These are phyloP conservation scores for Pulveroboletus sp. DNA, from an alignment of 768 basidiomycete species.

Conservation along the genomic window DNA sequence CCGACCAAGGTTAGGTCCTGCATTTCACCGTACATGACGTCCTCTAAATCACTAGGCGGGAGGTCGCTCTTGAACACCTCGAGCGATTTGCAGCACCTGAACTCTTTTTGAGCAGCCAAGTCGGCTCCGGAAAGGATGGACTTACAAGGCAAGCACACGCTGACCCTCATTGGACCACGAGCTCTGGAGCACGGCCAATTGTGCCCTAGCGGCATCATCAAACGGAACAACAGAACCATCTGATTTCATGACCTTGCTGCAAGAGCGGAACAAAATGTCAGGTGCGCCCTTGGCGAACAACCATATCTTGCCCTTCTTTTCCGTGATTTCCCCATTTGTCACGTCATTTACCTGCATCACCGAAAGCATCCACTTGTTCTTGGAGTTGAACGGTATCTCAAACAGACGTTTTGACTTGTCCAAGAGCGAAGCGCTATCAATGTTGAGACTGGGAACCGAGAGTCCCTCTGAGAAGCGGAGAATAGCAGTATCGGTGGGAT, in stretches of 20 bases:
- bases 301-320: slow-evolving; percentile 19
- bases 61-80: slow-evolving; percentile 25
- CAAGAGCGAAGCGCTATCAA: slow-evolving; percentile 23
- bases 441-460: slow-evolving; percentile 19
- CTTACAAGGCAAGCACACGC: slow-evolving; percentile 49
- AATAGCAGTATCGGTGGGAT: slow-evolving; percentile 54
- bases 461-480: slow-evolving; percentile 45
- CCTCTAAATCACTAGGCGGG: slow-evolving; percentile 29
- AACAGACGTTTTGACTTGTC: slow-evolving; percentile 26
- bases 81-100: slow-evolving; percentile 31
- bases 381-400: slow-evolving; percentile 46
- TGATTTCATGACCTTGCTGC: slow-evolving; percentile 32
- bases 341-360: slow-evolving; percentile 29
- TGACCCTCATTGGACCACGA: slow-evolving; percentile 48
- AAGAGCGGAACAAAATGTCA: slow-evolving; percentile 46
- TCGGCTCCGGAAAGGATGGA: background rate
- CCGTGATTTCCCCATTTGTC: slow-evolving; percentile 5
- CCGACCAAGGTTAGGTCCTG: slow-evolving; percentile 46
- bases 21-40: slow-evolving; percentile 39
- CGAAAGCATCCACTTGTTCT: slow-evolving; percentile 60
- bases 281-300: slow-evolving; percentile 61
- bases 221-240: slow-evolving; percentile 35
- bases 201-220: slow-evolving; percentile 17
- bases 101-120: background rate
- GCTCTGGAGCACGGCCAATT: slow-evolving; percentile 32